Base-by-base conservation (phyloP, 202 grass and related monocot species). In the Sporobolus alterniflorus region DNA sequence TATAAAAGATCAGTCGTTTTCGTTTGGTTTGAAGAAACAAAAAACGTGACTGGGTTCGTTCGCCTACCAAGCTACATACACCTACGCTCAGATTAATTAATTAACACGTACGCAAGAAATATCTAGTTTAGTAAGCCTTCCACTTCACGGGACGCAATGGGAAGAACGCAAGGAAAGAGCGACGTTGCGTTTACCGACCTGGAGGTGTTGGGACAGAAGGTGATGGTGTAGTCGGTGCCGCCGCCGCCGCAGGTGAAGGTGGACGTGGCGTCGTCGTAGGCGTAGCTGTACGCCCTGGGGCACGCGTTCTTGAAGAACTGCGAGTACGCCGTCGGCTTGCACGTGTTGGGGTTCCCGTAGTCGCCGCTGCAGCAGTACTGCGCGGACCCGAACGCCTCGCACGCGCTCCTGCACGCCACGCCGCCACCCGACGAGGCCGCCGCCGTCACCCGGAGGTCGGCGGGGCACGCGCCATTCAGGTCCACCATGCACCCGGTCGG, bases 221-320 rank as follows among this genome's bases (percentile, higher is more conserved):
- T 94, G 68, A 94, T 90, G 57, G 41, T 7, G 77, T 94, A 94
- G 28, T 24, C 21, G 9, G 77, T 82, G 21, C 4, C 59, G 17
- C 28, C 83, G 76, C 64, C 70, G 56, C 74, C 86, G 82, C 91
- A 94, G 13, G 91, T 94, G 69, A 94, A 94, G 8, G 91, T 94
- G 15, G 91, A 94, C 0, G 91, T 90, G 20, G 91, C n/a, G 52
- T 94, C 91, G 36, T 94, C 88, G 76, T 90, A 94, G 0, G 91
- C 88, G 48, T 94, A 94, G 74, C 88, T 94, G 76, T 88, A 93
- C 0, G 91, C 88, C 24, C 85, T 30, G 1, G 91, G 91, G 55
- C 91, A 93, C 6, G 85, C 74, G 55, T 73, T 83, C 84, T 90
- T 90, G 88, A 93, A 93, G 73, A 90, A 86, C 61, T 85, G 73